Evolutionary conservation across 192 early-diverging fungal genomes (phyloP), one percentile per base, ranked within the genome.

Genomic region (Coemansia sp.): DNA sequence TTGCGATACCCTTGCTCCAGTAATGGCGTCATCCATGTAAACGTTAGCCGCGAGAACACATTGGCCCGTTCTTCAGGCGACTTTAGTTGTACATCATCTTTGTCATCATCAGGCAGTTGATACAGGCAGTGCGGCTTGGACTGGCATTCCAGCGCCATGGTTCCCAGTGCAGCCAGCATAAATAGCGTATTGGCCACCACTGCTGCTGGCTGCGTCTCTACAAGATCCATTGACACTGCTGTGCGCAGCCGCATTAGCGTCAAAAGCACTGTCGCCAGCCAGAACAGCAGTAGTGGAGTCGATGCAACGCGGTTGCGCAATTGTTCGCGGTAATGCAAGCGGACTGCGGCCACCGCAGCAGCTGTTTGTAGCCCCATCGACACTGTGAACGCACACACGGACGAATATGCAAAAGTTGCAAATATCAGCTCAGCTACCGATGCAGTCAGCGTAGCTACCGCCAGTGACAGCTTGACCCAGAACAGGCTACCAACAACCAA

Each of bases 11-110:
- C 93, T n/a, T 88, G 74, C 32, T 85, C 84, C 85, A 97, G 88
- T 12, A 94, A 64, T 2, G 86, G 83, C 39, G 89, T 87, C 78
- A 96, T 86, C 95, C 95, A 97, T 45, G 83, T 72, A 74, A 94
- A 95, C 3, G 85, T 85, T 0, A 93, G 24, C 23, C 65, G 59
- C 8, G 71, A 66, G 23, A 66, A 55, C 5, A 73, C 53, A 18
- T 68, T 53, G 2, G 64, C 55, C 2, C 53, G 41, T 1, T 51
- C 59, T 19, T 61, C 59, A 11, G 59, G 59, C 0, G 47, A 35
- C 18, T 65, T 10, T 22, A 57, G 12, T 20, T 54, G 50, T n/a
- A 54, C 50, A 1, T 57, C 43, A 26, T 68, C 65, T 20, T 64
- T 43, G 16, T 75, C 67, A 3, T 64, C 68, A 23, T 35, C 61